Conservation (phyloP, 768 basidiomycete genomes). For the Xerocomus brunneocitrinus region DNA sequence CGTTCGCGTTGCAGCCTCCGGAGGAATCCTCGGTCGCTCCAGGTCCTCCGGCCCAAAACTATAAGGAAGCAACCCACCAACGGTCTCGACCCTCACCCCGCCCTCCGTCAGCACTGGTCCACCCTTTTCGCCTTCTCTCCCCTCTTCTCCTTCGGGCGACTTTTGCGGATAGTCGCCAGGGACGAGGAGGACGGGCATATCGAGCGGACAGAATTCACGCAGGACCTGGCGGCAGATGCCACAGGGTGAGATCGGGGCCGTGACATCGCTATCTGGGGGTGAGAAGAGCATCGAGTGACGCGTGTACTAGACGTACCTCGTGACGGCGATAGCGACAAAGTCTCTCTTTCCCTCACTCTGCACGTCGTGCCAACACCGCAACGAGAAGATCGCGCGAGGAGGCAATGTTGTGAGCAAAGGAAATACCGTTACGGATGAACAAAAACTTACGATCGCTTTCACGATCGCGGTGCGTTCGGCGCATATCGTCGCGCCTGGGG, state of each 20-base stretch:
- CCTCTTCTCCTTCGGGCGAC: conserved; percentile 4
- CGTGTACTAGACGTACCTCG: conserved; percentile 48
- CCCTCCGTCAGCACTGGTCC: conserved; percentile 23
- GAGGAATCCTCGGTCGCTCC: conserved; percentile 14
- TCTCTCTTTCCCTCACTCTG: conserved; percentile 75
- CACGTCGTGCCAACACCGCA: not conserved
- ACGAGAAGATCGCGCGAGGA: no score
- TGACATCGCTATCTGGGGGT: conserved; percentile 54
- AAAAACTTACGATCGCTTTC: conserved; percentile 75
- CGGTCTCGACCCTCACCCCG: conserved; percentile 55
- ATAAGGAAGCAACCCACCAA: conserved; percentile 73
- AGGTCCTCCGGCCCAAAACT: conserved; percentile 89
- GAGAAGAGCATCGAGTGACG: not conserved
- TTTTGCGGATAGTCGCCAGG: conserved; percentile 56
- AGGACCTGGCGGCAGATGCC: conserved; percentile 92
- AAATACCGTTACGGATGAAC: not conserved
- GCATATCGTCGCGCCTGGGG: conserved; percentile 75
- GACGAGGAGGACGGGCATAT: conserved; percentile 70
- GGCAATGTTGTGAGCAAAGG: not conserved
- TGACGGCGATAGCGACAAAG: conserved; percentile 77
- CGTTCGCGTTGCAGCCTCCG: not conserved
- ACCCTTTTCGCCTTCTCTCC: conserved; percentile 15
- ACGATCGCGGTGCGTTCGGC: conserved; percentile 93
- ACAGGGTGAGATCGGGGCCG: conserved; percentile 72
- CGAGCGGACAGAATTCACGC: conserved; percentile 75